These are phyloP conservation scores for Hevea brasiliensis DNA, from an alignment of 345 rosid species.

Conservation along the genomic window DNA sequence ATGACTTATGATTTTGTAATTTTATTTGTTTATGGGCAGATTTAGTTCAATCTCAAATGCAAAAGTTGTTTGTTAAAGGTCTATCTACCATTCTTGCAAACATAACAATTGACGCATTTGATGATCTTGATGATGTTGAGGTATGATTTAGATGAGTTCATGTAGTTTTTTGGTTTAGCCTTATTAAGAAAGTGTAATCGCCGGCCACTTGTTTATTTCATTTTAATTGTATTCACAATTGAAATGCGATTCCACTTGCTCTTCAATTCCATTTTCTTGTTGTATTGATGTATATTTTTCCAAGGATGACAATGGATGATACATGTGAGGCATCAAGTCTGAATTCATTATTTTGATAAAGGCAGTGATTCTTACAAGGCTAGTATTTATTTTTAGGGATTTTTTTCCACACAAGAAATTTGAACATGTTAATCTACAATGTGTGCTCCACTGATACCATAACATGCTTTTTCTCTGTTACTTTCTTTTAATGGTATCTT, in stretches of 20 bases:
- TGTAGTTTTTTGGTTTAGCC: slow-evolving; percentile 6
- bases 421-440: not conserved
- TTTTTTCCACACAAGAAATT: not conserved
- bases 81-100: slow-evolving; percentile 58
- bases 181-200: not conserved
- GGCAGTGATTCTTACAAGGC: not conserved
- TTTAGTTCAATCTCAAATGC: slow-evolving; percentile 53
- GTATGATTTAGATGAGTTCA: slow-evolving; percentile 37
- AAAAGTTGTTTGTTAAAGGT: slow-evolving; percentile 51
- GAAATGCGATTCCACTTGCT: not conserved
- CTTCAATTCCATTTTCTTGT: not conserved
- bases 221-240: not conserved
- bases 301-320: not conserved
- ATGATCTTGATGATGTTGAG: slow-evolving; percentile 73
- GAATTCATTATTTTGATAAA: not conserved
- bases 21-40: slow-evolving; percentile 45
- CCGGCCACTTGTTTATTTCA: not conserved
- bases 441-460: not conserved
- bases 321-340: not conserved
- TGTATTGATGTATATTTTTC: not conserved
- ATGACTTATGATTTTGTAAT: not conserved
- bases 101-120: slow-evolving; percentile 54
- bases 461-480: not conserved
- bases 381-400: not conserved
- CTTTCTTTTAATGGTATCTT: not conserved